Evolutionary conservation across 1,139 yeast species (phyloP).

Genomic region (Taphrina populina): DNA sequence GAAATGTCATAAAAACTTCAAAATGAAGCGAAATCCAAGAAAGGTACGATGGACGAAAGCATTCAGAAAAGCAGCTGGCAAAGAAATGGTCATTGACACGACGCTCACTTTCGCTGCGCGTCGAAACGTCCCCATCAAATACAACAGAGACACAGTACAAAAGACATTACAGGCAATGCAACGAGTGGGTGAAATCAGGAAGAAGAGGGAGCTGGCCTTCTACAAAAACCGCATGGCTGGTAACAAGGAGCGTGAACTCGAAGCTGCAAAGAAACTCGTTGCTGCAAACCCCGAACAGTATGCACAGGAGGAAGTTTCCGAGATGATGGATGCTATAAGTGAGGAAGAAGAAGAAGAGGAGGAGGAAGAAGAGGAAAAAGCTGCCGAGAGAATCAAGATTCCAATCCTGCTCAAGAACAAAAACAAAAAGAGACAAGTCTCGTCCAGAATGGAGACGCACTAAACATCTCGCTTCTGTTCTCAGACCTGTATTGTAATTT

Average conservation of each 20-base stretch:
- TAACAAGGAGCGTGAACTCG: constrained; percentile 81
- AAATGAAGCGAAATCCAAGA: constrained; percentile 98
- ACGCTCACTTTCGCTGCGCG: constrained; percentile 95
- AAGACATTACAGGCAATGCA: constrained; percentile 94
- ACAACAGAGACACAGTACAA: constrained; percentile 92
- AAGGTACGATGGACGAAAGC: constrained; percentile 96
- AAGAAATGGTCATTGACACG: constrained; percentile 95
- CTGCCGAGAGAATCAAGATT: constrained; percentile 51
- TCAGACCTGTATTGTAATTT: too few relatives aligned
- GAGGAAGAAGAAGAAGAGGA: constrained; percentile 52
- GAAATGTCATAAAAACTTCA: constrained; percentile 95
- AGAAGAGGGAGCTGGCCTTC: constrained; percentile 96
- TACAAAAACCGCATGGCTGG: constrained; percentile 99
- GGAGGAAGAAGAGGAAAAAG: constrained; percentile 53
- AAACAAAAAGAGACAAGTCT: constrained; percentile 25
- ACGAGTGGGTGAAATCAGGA: constrained; percentile 92
- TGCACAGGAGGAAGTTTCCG: constrained; percentile 79
- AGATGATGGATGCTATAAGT: constrained; percentile 54
- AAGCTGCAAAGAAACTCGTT: constrained; percentile 82
- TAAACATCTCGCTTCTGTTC: too few relatives aligned
- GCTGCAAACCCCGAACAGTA: constrained; percentile 86
- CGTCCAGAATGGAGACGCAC: constrained; percentile 18
- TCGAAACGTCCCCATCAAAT: constrained; percentile 96
- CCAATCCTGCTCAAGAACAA: constrained; percentile 30
- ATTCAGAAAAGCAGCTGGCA: constrained; percentile 98